phyloP scores from a whole-genome alignment of 2,329 filamentous ascomycete genomes.

The Claviceps sp. region DNA sequence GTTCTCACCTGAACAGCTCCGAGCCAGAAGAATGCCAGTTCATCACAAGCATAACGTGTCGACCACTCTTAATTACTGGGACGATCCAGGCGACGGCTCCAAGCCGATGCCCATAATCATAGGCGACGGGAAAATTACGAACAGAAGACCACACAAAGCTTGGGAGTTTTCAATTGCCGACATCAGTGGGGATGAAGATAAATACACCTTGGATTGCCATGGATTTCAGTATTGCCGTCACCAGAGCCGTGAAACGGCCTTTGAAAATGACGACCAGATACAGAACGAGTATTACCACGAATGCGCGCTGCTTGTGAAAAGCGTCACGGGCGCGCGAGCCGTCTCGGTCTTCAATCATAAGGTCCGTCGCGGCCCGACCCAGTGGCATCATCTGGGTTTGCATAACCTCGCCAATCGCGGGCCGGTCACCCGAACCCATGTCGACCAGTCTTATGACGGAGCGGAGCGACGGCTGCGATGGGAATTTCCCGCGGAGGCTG shows the following conservation, averaged over 20 bases:
- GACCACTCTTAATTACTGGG: slow-evolving; percentile 26
- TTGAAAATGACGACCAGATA: slow-evolving; percentile 44
- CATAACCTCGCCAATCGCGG: slow-evolving; percentile 44
- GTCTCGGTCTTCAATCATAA: slow-evolving; percentile 63
- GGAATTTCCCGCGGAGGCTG: slow-evolving; percentile 31
- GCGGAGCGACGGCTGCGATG: slow-evolving; percentile 19
- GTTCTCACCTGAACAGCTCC: not conserved
- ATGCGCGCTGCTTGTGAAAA: slow-evolving; percentile 51
- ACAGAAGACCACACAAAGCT: slow-evolving; percentile 17
- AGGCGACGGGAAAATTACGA: slow-evolving; percentile 13
- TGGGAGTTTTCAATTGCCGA: slow-evolving; percentile 32
- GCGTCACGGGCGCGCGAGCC: slow-evolving; percentile 42
- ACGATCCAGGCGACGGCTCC: slow-evolving; percentile 28
- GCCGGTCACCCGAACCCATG: slow-evolving; percentile 25
- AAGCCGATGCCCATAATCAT: slow-evolving; percentile 24
- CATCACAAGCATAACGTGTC: slow-evolving; percentile 15
- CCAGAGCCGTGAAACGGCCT: slow-evolving; percentile 18
- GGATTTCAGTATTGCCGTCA: slow-evolving; percentile 27
- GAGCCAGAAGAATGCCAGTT: not conserved
- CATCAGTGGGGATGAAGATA: slow-evolving; percentile 25
- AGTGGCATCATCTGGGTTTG: slow-evolving; percentile 55
- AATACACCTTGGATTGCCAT: slow-evolving; percentile 26
- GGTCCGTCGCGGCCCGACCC: slow-evolving; percentile 37
- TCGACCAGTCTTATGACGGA: slow-evolving; percentile 39
- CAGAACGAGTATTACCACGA: slow-evolving; percentile 57